Conservation (phyloP, 1,284 basidiomycete species). For the Ganoderma resinaceum region DNA sequence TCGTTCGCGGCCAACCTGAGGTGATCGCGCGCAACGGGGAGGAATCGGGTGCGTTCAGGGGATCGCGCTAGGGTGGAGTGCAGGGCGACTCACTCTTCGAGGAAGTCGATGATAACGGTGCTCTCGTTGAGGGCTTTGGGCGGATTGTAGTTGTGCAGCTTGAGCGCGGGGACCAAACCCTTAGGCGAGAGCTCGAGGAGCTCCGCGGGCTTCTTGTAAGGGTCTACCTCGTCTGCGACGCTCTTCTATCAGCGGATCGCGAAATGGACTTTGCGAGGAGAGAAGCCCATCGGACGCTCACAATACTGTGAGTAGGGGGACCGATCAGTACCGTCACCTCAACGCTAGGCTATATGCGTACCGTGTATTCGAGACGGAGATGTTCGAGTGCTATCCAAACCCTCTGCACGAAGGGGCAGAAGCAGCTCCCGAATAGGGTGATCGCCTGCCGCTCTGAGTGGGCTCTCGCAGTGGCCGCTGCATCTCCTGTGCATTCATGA, state of each 20-base stretch:
- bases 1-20: constrained; percentile 54
- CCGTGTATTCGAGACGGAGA: constrained; percentile 68
- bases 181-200: constrained; percentile 83
- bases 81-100: constrained; percentile 67
- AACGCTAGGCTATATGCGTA: constrained; percentile 30
- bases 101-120: constrained; percentile 75
- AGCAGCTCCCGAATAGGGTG: constrained; percentile 74
- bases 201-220: constrained; percentile 81
- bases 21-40: background rate
- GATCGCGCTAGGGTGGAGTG: background rate
- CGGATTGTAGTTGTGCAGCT: constrained; percentile 53
- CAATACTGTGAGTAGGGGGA: constrained; percentile 42
- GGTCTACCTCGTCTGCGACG: constrained; percentile 76
- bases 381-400: constrained; percentile 74
- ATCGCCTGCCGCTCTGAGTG: constrained; percentile 56
- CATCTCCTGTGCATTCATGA: constrained; percentile 63
- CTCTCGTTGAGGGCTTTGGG: constrained; percentile 72
- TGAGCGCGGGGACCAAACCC: constrained; percentile 78
- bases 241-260: constrained; percentile 7
- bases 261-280: background rate
- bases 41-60: background rate
- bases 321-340: constrained; percentile 2
- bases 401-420: constrained; percentile 79
- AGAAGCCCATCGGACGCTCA: constrained; percentile 28
- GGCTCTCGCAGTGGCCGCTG: constrained; percentile 59